Conservation (phyloP, 495 filamentous ascomycete species). For the Neurospora sp. region DNA sequence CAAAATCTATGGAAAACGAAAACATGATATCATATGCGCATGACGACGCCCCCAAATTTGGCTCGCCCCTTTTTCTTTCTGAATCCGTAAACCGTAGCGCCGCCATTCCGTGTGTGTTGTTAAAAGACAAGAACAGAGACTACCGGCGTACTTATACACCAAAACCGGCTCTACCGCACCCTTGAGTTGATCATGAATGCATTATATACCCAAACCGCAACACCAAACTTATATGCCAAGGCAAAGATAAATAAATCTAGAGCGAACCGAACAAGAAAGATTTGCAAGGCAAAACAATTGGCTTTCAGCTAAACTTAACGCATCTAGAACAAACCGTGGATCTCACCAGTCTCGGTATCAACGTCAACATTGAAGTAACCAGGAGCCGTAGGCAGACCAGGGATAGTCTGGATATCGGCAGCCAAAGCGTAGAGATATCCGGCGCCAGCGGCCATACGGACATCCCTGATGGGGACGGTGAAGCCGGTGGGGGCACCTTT, state of each 20-base stretch:
- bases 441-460: constrained; percentile 84
- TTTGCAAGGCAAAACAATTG: background rate
- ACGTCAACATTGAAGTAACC: constrained; percentile 96
- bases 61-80: background rate
- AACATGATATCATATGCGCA: background rate
- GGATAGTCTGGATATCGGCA: constrained; percentile 97
- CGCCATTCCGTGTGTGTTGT: background rate
- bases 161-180: background rate
- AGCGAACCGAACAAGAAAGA: background rate
- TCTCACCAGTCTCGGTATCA: constrained; percentile 86
- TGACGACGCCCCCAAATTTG: background rate
- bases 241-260: background rate
- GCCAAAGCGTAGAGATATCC: constrained; percentile 93
- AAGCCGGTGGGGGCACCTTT: constrained; percentile 97
- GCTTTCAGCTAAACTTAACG: background rate
- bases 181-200: constrained; percentile 16
- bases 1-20: background rate
- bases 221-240: background rate
- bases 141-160: background rate
- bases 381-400: constrained; percentile 87
- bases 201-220: background rate
- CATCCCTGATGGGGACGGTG: constrained; percentile 89
- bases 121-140: background rate
- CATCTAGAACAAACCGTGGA: constrained; percentile 81
- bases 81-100: background rate